Evolutionary conservation across 179 eudicot genomes (phyloP), one percentile per base, ranked within the genome.

Genomic region (Dionaea muscipula): DNA sequence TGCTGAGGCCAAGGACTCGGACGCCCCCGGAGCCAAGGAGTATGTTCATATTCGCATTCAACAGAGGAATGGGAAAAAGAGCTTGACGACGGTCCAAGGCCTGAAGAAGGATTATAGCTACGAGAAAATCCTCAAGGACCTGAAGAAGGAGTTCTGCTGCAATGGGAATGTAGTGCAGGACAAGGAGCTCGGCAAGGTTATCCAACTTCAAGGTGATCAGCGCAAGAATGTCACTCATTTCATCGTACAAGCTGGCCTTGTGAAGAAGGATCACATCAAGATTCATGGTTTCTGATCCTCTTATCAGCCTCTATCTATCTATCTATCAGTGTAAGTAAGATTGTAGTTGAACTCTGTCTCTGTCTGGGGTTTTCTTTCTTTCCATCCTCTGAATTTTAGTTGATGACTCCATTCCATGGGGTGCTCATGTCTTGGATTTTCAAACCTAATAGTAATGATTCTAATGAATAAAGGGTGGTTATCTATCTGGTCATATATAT

Each of bases 191-290:
- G 64, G 64, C n/a, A 53, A 73, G 63, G 77, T 73, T 13, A 72
- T 72, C 25, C 76, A 72, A 47, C 72, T 72, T 2, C 76, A 72
- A 52, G 73, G 76, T 10, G 76, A 72, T 53, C 76, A 72, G 64
- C 60, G 76, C 16, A 67, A 72, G 72, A 72, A 72, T 28, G 77
- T 59, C n/a, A 41, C 72, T 1, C 33, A 54, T n/a, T 72, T 72
- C 57, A 72, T 72, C 18, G 65, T 62, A 18, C 75, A 65, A 52
- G 70, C 54, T 2, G 63, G 63, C 0, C 46, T 59, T 37, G 55
- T 49, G 22, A 49, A 59, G 25, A 59, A 59, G 47, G 63, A 59
- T 37, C 46, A 37, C 2, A 45, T 59, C 63, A 59, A 59, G 55
- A 59, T 59, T 36, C 63, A 59, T 26, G 63, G 63, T 24, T 59